Evolutionary conservation across 768 basidiomycete genomes (phyloP), one percentile per base, ranked within the genome.

Genomic region (Agrocybe praecox): DNA sequence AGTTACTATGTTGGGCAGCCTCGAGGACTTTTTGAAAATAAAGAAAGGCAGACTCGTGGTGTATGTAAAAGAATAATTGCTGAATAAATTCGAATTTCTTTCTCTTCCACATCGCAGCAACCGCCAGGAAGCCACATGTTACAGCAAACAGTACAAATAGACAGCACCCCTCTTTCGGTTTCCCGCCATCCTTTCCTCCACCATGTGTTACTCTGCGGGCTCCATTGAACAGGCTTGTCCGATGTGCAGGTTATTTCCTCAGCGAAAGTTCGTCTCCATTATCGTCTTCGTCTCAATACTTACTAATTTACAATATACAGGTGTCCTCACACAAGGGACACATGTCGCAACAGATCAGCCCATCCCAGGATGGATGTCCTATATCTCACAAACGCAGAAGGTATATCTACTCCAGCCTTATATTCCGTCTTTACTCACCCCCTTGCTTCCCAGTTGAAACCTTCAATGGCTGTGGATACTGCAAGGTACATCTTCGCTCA

Each of bases 391-490:
- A 94, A 94, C 67, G 90, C 92, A n/a, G 92, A 93, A 81, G 89
- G 90, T 91, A 67, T 59, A 74, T 74, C 60, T 26, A 29, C 49
- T 47, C 48, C 36, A 21, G 24, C 15, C 43, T 46, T 29, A 2
- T 24, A 23, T 29, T 23, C 50, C 46, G n/a, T 53, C 18, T 49
- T 36, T 53, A 34, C 42, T 36, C 46, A 55, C 52, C n/a, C n/a
- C n/a, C n/a, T 63, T 53, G 36, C 64, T 62, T 43, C n/a, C 22
- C 51, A 91, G 89, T 93, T 63, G 84, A 88, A 67, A 84, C 84
- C 33, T 92, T 92, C 78, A 91, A 89, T 64, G 90, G 90, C 48
- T 94, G 92, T 69, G 92, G 92, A 21, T 94, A 84, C 72, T 94
- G 92, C 88, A 94, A 93, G 86, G 92, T 92, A 57, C 43, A 72